Evolutionary conservation across 164 flowering plant species (phyloP).

Genomic region (Liquidambar formosana): DNA sequence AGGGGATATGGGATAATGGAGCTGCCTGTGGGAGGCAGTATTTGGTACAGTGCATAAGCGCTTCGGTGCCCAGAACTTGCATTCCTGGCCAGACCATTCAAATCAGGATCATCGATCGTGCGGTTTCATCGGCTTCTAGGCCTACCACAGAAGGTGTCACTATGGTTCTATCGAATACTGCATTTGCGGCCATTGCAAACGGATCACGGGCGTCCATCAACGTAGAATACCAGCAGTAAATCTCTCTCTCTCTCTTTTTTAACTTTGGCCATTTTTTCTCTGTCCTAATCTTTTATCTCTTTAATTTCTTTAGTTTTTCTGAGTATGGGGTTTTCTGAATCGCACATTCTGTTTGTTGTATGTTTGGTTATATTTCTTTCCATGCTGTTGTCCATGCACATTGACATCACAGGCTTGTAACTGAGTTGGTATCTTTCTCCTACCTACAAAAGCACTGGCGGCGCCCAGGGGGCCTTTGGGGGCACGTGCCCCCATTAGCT

Average conservation of each 20-base stretch:
- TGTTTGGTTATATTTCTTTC: too few species aligned
- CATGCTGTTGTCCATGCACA: too few species aligned
- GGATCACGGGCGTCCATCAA: slow-evolving; percentile 14
- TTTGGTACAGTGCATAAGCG: slow-evolving; percentile 43
- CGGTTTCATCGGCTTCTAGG: slow-evolving; percentile 26
- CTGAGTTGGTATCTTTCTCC: too few species aligned
- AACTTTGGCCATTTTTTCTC: background rate
- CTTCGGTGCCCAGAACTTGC: slow-evolving; percentile 25
- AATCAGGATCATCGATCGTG: slow-evolving; percentile 42
- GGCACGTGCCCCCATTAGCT: too few species aligned
- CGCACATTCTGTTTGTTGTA: too few species aligned
- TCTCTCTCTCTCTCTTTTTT: background rate
- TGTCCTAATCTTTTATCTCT: too few species aligned
- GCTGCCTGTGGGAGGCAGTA: slow-evolving; percentile 56
- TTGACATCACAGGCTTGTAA: too few species aligned
- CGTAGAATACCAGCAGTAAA: slow-evolving; percentile 40
- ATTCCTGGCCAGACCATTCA: slow-evolving; percentile 27
- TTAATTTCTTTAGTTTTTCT: too few species aligned
- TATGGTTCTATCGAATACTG: slow-evolving; percentile 41
- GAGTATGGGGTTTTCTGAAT: too few species aligned
- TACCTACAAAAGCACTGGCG: too few species aligned
- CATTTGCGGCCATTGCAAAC: slow-evolving; percentile 31
- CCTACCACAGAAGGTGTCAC: slow-evolving; percentile 27
- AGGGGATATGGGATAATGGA: slow-evolving; percentile 61
- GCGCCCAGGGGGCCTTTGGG: too few species aligned